Evolutionary conservation across 345 rosid species (phyloP), one percentile per base, ranked within the genome.

Genomic region (Aquilaria yunnanensis): DNA sequence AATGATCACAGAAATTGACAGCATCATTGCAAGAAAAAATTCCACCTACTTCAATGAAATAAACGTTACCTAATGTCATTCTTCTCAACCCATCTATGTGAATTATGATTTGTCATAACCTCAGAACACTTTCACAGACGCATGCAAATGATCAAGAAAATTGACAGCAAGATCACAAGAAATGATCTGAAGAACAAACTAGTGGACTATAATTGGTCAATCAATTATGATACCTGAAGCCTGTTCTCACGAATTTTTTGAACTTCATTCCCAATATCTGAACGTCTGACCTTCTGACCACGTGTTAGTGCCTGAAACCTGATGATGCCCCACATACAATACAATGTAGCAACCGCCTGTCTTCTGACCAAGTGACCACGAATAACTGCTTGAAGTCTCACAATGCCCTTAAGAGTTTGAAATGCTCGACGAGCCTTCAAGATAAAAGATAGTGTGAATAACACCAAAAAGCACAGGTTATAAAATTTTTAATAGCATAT

Each of bases 321-420:
- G 46, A 91, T 77, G 74, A 86, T 74, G 48, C 83, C 85, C 73
- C 73, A 74, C 48, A 85, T 70, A 75, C 89, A 84, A 1, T 53
- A 71, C 63, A 88, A 75, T 10, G 91, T 91, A 58, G 91, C 86
- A 81, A 81, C 75, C 56, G 96, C 97, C 79, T 91, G 96, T 70
- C 88, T 83, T 75, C 97, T 81, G 55, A 88, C 94, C 65, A 91
- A 68, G 78, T 72, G 90, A 54, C 97, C 97, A 67, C 91, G 94
- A 45, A 86, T 68, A 57, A 88, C 66, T 55, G 91, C 89, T 74
- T 91, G 97, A 67, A 91, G 64, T 75, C 78, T 85, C 64, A 80
- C 72, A 55, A 84, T 76, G 62, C 88, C 77, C 75, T 86, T 81
- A 52, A 84, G 84, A 16, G 67, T 77, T 63, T 68, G 62, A 64